Evolutionary conservation across 1,284 basidiomycete species (phyloP).

Genomic region (Pseudozyma hubeiensis): DNA sequence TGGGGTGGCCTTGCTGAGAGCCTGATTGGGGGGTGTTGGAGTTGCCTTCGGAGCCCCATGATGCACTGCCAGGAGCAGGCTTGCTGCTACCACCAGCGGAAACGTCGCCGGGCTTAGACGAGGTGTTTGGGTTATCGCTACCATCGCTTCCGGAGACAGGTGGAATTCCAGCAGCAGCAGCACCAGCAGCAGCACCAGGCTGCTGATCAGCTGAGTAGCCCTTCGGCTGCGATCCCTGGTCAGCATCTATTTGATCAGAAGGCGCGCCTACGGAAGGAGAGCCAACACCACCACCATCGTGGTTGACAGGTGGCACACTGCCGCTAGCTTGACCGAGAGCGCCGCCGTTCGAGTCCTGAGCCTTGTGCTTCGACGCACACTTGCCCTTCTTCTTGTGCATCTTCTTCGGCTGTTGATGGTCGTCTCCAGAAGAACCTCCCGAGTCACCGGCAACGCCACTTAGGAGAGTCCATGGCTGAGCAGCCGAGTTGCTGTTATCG

Average conservation of each 20-base stretch:
- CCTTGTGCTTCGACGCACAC: slow-evolving; percentile 18
- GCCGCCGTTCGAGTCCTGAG: background rate
- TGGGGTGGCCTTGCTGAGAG: background rate
- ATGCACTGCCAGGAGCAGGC: background rate
- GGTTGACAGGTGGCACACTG: background rate
- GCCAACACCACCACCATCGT: background rate
- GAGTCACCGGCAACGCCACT: background rate
- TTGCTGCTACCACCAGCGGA: background rate
- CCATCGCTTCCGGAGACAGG: slow-evolving; percentile 1
- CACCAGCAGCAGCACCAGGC: background rate
- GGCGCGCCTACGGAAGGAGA: background rate
- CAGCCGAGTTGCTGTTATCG: background rate
- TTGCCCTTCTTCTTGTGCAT: slow-evolving; percentile 31
- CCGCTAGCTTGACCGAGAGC: background rate
- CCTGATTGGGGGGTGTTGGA: background rate
- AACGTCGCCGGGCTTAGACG: background rate
- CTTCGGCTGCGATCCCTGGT: background rate
- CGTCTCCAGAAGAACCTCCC: background rate
- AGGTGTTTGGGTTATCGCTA: background rate
- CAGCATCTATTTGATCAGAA: background rate
- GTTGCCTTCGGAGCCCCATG: slow-evolving; percentile 4
- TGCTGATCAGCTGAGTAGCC: background rate
- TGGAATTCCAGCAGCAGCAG: background rate
- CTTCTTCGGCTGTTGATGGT: slow-evolving; percentile 1
- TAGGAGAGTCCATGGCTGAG: background rate